Evolutionary conservation across 192 early-diverging fungal genomes (phyloP), one percentile per base, ranked within the genome.

Genomic region (Coemansia sp.): DNA sequence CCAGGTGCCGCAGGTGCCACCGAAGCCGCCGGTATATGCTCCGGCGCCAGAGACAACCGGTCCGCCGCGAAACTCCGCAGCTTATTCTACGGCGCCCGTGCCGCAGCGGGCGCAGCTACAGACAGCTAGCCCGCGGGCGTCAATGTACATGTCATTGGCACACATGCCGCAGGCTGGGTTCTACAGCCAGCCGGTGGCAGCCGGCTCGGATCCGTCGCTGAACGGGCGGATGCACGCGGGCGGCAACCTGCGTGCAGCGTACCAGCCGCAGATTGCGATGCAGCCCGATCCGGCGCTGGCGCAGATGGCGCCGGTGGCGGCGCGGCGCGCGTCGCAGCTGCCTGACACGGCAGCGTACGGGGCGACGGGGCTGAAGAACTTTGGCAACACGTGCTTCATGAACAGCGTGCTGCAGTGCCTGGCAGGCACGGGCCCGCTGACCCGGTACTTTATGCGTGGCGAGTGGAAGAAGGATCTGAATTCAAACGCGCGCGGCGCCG

Each of bases 341-440:
- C 51, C 64, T 3, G 83, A 83, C 19, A 70, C 82, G 0, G 73
- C 59, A 10, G 40, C 78, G 25, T 84, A 85, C 46, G 89, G 88
- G 10, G 82, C 81, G 9, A 87, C 88, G 0, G 89, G 91, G 22
- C 60, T 93, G 60, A 86, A 84, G 32, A 93, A 93, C 65, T 65
- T 93, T 53, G 91, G 91, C 54, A 93, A 91, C 64, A 93, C 91
- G 4, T 93, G 91, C 58, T 93, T 84, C 62, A 91, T 91, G 91
- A 93, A 93, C 67, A 85, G 89, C 33, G 83, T 91, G 38, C 82
- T 93, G 42, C 91, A 93, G 59, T 90, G 88, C 52, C 73, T 93
- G 24, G 86, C 81, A 25, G 88, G 84, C 14, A 90, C 91, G 0
- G 62, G 77, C 2, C 87, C 88, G 6, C 77, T 92, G n/a, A 81